These are phyloP conservation scores for Fomitopsis betulina DNA, from an alignment of 1,284 basidiomycete genomes.

Conservation along the genomic window DNA sequence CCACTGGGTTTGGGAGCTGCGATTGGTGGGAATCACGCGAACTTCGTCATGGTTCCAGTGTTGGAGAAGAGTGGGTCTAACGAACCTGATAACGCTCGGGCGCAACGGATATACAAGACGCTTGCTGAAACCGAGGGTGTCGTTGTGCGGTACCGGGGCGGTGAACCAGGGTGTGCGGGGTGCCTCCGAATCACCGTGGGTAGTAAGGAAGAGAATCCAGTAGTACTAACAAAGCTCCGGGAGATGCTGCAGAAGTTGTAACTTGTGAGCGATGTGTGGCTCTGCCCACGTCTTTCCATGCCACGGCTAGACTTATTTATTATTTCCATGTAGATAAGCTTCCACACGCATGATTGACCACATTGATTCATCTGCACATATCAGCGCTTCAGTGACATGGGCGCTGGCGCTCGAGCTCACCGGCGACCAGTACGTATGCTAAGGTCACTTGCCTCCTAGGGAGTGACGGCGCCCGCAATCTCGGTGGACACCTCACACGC, in stretches of 20 bases:
- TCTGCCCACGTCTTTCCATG: not conserved
- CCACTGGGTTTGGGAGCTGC: slow-evolving; percentile 63
- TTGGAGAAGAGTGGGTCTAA: slow-evolving; percentile 42
- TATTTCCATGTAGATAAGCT: not conserved
- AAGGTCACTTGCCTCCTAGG: no score
- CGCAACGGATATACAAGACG: slow-evolving; percentile 72
- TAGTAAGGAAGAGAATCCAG: slow-evolving; percentile 73
- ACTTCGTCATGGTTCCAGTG: slow-evolving; percentile 87
- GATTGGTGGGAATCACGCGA: slow-evolving; percentile 86
- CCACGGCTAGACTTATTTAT: not conserved
- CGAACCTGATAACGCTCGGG: slow-evolving; percentile 65
- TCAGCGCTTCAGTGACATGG: not conserved
- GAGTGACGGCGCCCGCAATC: no score
- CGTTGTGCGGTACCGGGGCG: slow-evolving; percentile 88
- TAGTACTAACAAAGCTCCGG: slow-evolving; percentile 44
- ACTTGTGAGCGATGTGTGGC: slow-evolving; percentile 23
- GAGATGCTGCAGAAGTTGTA: slow-evolving; percentile 39
- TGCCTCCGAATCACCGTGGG: slow-evolving; percentile 93
- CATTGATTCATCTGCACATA: not conserved
- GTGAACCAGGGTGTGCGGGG: slow-evolving; percentile 83
- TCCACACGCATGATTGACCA: not conserved
- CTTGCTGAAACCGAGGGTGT: slow-evolving; percentile 86
- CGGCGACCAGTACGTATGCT: no score
- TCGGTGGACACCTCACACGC: no score
- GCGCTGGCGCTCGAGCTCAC: no score